Percentiles rank a stretch among this genome's conserved stretches.
These are phyloP conservation scores for Camellia oleifera DNA, from an alignment of 179 eudicot species.

Conservation along the genomic window DNA sequence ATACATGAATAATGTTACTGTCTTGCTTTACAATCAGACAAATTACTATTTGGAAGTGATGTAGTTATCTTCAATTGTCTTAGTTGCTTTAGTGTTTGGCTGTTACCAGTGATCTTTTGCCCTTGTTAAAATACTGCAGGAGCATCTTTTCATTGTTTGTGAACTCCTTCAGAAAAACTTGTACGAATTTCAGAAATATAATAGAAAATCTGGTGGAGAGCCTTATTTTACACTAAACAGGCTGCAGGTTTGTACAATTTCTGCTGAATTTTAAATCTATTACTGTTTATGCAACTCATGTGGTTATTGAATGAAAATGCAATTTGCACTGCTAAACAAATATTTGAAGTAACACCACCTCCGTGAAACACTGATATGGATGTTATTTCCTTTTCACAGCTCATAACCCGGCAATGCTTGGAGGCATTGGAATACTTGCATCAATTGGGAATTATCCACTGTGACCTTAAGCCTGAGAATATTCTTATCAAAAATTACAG, in stretches of 20 bases:
- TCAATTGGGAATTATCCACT: constrained; percentile 57
- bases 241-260: constrained; percentile 56
- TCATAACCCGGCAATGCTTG: constrained; percentile 81
- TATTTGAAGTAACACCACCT: too few relatives aligned
- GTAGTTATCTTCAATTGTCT: background rate
- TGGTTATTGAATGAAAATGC: background rate
- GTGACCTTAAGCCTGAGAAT: constrained; percentile 74
- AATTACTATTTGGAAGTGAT: background rate
- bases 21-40: background rate
- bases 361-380: background rate
- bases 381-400: constrained; percentile 36
- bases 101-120: background rate
- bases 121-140: constrained; percentile 37
- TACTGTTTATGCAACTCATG: background rate
- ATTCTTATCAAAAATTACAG: constrained; percentile 61
- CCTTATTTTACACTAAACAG: constrained; percentile 73
- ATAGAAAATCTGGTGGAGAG: constrained; percentile 76
- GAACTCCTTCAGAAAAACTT: constrained; percentile 90
- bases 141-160: constrained; percentile 85
- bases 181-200: constrained; percentile 85
- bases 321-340: background rate
- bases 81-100: background rate
- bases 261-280: background rate
- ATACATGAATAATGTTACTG: background rate
- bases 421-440: constrained; percentile 72